Base-by-base conservation (phyloP, 495 filamentous ascomycete genomes). In the Extremus antarcticus region DNA sequence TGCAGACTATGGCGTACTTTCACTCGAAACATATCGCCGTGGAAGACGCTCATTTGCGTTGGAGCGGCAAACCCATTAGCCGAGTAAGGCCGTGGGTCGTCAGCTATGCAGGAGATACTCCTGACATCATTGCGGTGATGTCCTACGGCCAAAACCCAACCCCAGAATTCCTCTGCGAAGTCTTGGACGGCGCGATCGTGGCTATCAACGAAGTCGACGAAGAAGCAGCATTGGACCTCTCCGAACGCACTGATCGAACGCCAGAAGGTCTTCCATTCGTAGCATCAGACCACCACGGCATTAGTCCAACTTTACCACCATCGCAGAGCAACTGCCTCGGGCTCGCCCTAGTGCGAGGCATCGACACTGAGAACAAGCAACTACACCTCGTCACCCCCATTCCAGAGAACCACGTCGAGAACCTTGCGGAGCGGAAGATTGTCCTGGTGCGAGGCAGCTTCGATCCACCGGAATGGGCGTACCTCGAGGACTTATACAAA, bases 1-100 rank as follows among this genome's bases (percentile, higher is more conserved):
- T 94, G 87, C 85, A 90, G 58, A 84, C 78, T 21, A 79, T 87
- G 63, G 86, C 87, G 0, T 90, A 90, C 58, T 90, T 94, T 66
- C 69, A 71, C 51, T 43, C 52, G 41, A 48, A 41, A 10, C 47
- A 16, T 46, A 32, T 55, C 21, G 23, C 16, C 16, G n/a, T 25
- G 23, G 17, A 19, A 16, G 25, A 19, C 1, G 48, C 15, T n/a
- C 82, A 88, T 64, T 61, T 72, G 40, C 71, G 65, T 16, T 86
- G 80, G 78, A 65, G 70, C 29, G 64, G 65, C 16, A 66, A 63
- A 1, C 77, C 79, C 0, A 62, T 84, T 1, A 75, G 71, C 9
- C 66, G 66, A 23, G 62, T 65, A 25, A 66, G 66, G 16, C 80
- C 82, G 0, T 77, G 80, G 66, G 66, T 73, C n/a, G 75, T 85